These are phyloP conservation scores for Aspergillus steynii DNA, from an alignment of 495 filamentous ascomycete genomes.

Conservation along the genomic window DNA sequence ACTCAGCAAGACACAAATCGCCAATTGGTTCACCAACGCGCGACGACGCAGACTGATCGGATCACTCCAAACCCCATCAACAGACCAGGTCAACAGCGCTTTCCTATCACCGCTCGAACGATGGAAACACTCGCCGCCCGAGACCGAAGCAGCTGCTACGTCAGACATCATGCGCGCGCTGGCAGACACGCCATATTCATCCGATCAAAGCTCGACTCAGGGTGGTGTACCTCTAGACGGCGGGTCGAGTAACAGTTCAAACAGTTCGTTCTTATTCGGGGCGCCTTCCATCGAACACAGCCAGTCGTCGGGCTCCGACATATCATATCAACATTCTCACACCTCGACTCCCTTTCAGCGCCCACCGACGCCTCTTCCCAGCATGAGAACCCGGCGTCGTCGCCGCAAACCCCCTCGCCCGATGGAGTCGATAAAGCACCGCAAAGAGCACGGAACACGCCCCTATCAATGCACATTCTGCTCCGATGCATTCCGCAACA, in stretches of 20 bases:
- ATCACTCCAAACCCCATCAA: background rate
- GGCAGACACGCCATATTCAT: conserved; percentile 6
- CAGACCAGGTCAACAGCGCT: conserved; percentile 4
- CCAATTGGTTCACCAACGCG: conserved; percentile 31
- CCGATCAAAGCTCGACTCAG: background rate
- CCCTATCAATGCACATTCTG: conserved; percentile 72
- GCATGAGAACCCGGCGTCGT: conserved; percentile 5
- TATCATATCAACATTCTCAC: conserved; percentile 3
- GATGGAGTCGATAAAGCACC: background rate
- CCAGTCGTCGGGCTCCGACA: conserved; percentile 20
- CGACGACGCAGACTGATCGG: conserved; percentile 19
- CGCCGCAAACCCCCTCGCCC: conserved; percentile 8
- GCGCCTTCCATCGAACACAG: conserved; percentile 16
- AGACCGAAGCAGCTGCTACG: conserved; percentile 71
- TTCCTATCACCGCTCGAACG: conserved; percentile 59
- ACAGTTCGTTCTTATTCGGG: conserved; percentile 13
- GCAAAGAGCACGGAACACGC: background rate
- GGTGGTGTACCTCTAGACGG: background rate
- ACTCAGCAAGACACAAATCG: conserved; percentile 21
- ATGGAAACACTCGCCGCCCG: conserved; percentile 73
- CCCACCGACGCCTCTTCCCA: conserved; percentile 11
- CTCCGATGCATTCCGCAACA: conserved; percentile 71
- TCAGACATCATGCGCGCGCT: conserved; percentile 69
- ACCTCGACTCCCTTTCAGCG: conserved; percentile 1
- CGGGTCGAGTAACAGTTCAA: conserved; percentile 17